A percentile compares a stretch with the other conserved stretches of the same genome.
These are phyloP conservation scores for Colletotrichum sp. DNA, from an alignment of 2,329 filamentous ascomycete genomes.

Conservation along the genomic window DNA sequence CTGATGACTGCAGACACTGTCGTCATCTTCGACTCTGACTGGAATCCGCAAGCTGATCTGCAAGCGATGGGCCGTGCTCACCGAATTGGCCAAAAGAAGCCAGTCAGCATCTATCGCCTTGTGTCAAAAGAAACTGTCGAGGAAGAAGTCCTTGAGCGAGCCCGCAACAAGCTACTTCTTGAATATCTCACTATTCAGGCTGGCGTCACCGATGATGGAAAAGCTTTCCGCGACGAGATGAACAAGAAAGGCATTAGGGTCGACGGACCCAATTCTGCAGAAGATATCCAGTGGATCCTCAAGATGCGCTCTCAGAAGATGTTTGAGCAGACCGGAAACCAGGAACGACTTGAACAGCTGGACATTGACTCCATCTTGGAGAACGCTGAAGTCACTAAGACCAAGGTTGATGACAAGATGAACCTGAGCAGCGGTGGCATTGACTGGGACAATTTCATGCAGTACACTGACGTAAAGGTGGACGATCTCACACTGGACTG, in stretches of 20 bases:
- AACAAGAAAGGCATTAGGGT: slow-evolving; percentile 77
- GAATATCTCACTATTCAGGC: slow-evolving; percentile 98
- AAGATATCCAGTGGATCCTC: slow-evolving; percentile 94
- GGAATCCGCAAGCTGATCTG: slow-evolving; percentile 97
- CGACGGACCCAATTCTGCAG: slow-evolving; percentile 85
- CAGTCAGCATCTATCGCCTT: slow-evolving; percentile 94
- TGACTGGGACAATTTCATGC: slow-evolving; percentile 91
- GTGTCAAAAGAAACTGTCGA: slow-evolving; percentile 99
- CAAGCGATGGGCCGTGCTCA: slow-evolving; percentile 99
- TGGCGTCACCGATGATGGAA: slow-evolving; percentile 94
- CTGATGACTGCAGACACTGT: slow-evolving; percentile 99
- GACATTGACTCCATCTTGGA: slow-evolving; percentile 97
- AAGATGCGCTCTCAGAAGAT: slow-evolving; percentile 99
- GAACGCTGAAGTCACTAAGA: slow-evolving; percentile 96
- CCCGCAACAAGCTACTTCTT: slow-evolving; percentile 94
- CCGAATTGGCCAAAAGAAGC: slow-evolving; percentile 94
- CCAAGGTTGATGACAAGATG: slow-evolving; percentile 91
- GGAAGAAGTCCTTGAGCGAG: slow-evolving; percentile 94
- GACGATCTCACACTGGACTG: slow-evolving; percentile 82
- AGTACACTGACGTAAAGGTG: slow-evolving; percentile 97
- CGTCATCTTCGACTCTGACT: slow-evolving; percentile 96
- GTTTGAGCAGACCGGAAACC: slow-evolving; percentile 97
- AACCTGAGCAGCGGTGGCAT: slow-evolving; percentile 86
- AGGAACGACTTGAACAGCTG: slow-evolving; percentile 93
- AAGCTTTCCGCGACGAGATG: slow-evolving; percentile 75